Evolutionary conservation across 2,329 filamentous ascomycete genomes (phyloP), one percentile per base, ranked within the genome.

Genomic region (Xylaria sp.): DNA sequence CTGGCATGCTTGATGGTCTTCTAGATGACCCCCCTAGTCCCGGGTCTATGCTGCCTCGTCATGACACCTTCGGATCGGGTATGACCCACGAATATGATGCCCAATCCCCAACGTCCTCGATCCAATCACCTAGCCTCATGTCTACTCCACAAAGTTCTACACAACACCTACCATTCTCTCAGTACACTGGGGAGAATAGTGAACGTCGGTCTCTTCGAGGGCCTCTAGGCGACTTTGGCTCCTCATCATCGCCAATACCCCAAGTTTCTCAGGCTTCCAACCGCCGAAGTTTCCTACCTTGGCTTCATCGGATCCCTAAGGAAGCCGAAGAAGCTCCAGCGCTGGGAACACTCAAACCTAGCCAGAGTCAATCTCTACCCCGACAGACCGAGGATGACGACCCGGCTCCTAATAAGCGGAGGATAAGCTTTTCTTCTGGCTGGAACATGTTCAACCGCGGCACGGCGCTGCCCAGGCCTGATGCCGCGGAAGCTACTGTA

Each of bases 301-400:
- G 86, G 73, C 84, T 90, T 63, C 88, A 90, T 58, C 88, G 88
- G 51, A 85, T 86, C 30, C 82, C 86, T 4, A 93, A 93, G 79
- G 84, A 85, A 0, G 76, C 85, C 6, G 85, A 87, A 8, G 86
- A 87, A 34, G 85, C 89, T 0, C 90, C 90, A 5, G 83, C 86
- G 0, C 79, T 94, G 7, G 93, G 93, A 0, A 89, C 86, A 21
- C 81, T 94, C 14, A 93, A 92, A 75, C 81, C 87, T 34, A 86
- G 88, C 0, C 92, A 95, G 76, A 94, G 92, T 74, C 92, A 93
- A 75, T 95, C 93, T 0, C 89, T 96, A 72, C 93, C 93, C 5
- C 83, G 87, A 19, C 85, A 86, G 68, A 81, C 81, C 69, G 92
- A 87, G 24, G 88, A 89, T 12, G 79, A 78, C 73, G 91, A 85